Evolutionary conservation across 1,139 yeast species (phyloP), one percentile per base, ranked within the genome.

Genomic region (Nakaseomyces uthaithaninus): DNA sequence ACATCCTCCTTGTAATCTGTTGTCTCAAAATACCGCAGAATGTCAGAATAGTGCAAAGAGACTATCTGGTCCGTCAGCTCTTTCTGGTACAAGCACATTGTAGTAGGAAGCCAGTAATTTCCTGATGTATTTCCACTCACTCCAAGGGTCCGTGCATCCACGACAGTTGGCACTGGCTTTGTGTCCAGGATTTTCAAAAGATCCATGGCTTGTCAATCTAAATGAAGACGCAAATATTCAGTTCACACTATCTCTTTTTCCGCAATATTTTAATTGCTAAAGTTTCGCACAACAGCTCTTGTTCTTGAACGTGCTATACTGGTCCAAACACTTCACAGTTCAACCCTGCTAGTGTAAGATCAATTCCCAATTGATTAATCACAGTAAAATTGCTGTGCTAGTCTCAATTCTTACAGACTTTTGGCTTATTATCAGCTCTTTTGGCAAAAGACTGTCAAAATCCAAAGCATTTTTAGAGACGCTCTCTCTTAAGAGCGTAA

Each of bases 31-130:
- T 81, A 86, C 62, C 86, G 80, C 52, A 89, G 67, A 42, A 91
- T 85, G 57, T 89, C 97, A 25, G 94, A 78, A 56, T 87, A 87
- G 60, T 91, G 97, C 34, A 87, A 67, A 1, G 95, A 83, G 6
- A 91, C 83, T 22, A 91, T 87, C 57, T 87, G 95, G 63, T 89
- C 95, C n/a, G 91, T 84, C 41, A 91, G 70, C 55, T 86, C 94
- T 53, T 80, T 81, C 58, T 91, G 97, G 51, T 85, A 82, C 47
- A 83, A 87, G 45, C 84, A 77, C 80, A 89, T 78, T 2, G 95
- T 89, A 4, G 94, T 84, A 0, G 94, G 86, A 33, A 89, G 67
- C 59, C 77, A 74, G 59, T 85, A 86, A 52, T 83, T 94, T 8
- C 89, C 84, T 1, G 80, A 72, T 3, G 59, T 58, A 45, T 63